Percentiles rank a stretch among this genome's conserved stretches.
Conservation (phyloP, 306 rosid species). For the Alnus rubra region DNA sequence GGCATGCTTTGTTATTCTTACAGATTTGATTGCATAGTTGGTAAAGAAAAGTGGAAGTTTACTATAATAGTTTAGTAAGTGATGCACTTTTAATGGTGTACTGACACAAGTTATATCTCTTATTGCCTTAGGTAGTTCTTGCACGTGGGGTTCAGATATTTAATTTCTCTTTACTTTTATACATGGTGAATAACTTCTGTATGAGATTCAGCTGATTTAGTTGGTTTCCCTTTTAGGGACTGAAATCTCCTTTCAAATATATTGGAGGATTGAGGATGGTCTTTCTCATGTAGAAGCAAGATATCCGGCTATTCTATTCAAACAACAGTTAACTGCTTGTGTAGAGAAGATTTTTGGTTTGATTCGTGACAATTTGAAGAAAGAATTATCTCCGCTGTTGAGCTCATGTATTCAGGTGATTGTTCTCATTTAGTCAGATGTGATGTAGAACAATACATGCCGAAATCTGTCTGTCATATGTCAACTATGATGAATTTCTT, state of each 20-base stretch:
- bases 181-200: background rate
- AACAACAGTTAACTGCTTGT: slow-evolving; percentile 94
- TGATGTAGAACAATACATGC: slow-evolving; percentile 13
- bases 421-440: slow-evolving; percentile 22
- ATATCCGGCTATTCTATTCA: slow-evolving; percentile 94
- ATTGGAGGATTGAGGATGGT: slow-evolving; percentile 88
- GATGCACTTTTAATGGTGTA: background rate
- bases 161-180: background rate
- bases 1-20: background rate
- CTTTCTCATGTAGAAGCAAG: slow-evolving; percentile 83
- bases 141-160: background rate
- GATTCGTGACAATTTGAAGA: slow-evolving; percentile 92
- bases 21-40: background rate
- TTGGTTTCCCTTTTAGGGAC: slow-evolving; percentile 56
- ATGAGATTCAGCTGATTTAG: slow-evolving; percentile 20
- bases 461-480: slow-evolving; percentile 7
- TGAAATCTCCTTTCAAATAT: slow-evolving; percentile 68
- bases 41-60: background rate
- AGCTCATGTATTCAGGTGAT: slow-evolving; percentile 87
- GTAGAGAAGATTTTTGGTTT: slow-evolving; percentile 96
- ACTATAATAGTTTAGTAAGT: background rate
- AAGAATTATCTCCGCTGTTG: slow-evolving; percentile 83
- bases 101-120: background rate
- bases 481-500: slow-evolving; percentile 19
- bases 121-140: background rate